A percentile compares a stretch with the other conserved stretches of the same genome.
Conservation (phyloP, 495 filamentous ascomycete species). For the Sphaerosporella brunnea region DNA sequence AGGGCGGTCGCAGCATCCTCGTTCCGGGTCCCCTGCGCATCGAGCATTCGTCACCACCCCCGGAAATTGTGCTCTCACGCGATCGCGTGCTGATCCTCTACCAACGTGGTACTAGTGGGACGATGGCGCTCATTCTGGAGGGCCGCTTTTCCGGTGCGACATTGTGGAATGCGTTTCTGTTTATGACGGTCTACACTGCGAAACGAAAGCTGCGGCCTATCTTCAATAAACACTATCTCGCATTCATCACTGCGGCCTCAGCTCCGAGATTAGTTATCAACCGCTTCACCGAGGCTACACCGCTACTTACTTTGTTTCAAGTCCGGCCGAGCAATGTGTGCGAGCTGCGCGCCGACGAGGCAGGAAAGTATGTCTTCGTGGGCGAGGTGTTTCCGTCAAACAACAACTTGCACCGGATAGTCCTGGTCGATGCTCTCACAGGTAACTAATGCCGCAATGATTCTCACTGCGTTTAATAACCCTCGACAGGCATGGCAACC, state of each 20-base stretch:
- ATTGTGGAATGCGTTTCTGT: constrained; percentile 12
- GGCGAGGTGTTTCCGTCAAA: constrained; percentile 9
- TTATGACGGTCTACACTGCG: constrained; percentile 6
- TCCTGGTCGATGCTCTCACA: constrained; percentile 8
- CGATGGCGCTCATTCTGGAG: constrained; percentile 9
- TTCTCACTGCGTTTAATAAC: too few species aligned
- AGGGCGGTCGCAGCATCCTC: constrained; percentile 6
- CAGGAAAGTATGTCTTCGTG: constrained; percentile 8
- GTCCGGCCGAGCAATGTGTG: too few species aligned
- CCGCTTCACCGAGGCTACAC: too few species aligned
- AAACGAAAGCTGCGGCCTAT: constrained; percentile 9
- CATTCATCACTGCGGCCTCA: constrained; percentile 9
- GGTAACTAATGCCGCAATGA: too few species aligned
- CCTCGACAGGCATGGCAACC: constrained; percentile 5
- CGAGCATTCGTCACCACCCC: constrained; percentile 2
- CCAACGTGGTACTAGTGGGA: neutral
- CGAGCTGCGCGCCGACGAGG: constrained; percentile 7
- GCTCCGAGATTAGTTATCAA: too few species aligned
- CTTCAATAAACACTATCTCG: constrained; percentile 15
- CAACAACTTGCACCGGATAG: constrained; percentile 14
- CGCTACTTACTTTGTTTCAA: too few species aligned
- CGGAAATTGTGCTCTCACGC: neutral
- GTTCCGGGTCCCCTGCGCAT: neutral
- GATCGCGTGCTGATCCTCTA: constrained; percentile 10
- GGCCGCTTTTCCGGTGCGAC: constrained; percentile 8